A percentile compares a stretch with the other conserved stretches of the same genome.
phyloP scores from a whole-genome alignment of 495 filamentous ascomycete genomes.

The Opeltia flavorubescens region DNA sequence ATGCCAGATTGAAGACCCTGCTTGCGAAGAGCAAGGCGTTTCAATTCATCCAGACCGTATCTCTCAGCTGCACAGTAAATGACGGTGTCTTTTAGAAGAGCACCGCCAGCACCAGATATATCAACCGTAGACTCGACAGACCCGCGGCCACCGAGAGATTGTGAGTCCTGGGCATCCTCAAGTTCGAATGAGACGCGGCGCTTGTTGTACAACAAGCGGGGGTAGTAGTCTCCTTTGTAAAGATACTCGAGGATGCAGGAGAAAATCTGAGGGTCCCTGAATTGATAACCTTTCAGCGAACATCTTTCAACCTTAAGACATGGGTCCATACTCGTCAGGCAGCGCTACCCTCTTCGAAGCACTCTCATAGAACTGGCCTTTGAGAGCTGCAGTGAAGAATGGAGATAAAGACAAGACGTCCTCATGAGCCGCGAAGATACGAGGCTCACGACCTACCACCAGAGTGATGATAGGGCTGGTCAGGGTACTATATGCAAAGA shows the following conservation, averaged over 20 bases:
- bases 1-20: slow-evolving; percentile 81
- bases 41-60: slow-evolving; percentile 75
- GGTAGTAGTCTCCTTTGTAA: slow-evolving; percentile 60
- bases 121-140: slow-evolving; percentile 61
- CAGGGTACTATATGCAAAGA: slow-evolving; percentile 38
- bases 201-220: slow-evolving; percentile 35
- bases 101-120: slow-evolving; percentile 48
- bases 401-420: slow-evolving; percentile 47
- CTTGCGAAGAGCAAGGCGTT: slow-evolving; percentile 78
- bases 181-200: slow-evolving; percentile 48
- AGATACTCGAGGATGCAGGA: slow-evolving; percentile 56
- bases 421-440: slow-evolving; percentile 63
- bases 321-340: slow-evolving; percentile 37
- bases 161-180: slow-evolving; percentile 40
- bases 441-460: slow-evolving; percentile 63
- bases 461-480: slow-evolving; percentile 73
- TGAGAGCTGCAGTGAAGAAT: slow-evolving; percentile 40
- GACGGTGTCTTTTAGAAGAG: slow-evolving; percentile 75
- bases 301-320: not conserved
- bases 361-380: slow-evolving; percentile 43
- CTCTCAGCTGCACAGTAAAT: slow-evolving; percentile 84
- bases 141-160: slow-evolving; percentile 39
- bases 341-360: slow-evolving; percentile 41
- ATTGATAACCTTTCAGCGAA: not conserved
- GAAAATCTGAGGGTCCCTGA: slow-evolving; percentile 47